Conservation (phyloP, 2,329 filamentous ascomycete genomes). For the Exophiala oligosperma region DNA sequence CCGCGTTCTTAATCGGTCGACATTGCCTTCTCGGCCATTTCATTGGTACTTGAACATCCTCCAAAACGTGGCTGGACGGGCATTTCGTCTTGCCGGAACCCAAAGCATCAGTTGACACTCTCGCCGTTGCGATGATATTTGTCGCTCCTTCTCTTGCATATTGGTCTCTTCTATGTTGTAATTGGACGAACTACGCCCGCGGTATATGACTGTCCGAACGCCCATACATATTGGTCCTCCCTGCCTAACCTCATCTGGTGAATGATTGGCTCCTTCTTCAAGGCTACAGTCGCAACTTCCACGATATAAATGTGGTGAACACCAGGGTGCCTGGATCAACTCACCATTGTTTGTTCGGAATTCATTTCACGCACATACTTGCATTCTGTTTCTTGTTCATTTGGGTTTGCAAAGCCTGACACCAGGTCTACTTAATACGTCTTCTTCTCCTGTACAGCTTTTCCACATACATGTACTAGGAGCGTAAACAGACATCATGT, state of each 20-base stretch:
- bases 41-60: conserved; percentile 17
- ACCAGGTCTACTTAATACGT: background rate
- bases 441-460: background rate
- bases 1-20: conserved; percentile 19
- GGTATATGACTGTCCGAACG: conserved; percentile 14
- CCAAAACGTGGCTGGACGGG: conserved; percentile 15
- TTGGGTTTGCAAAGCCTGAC: background rate
- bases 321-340: conserved; percentile 14
- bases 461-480: conserved; percentile 65
- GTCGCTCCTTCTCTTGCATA: conserved; percentile 11
- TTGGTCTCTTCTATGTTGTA: conserved; percentile 1
- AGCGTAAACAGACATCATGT: conserved; percentile 60
- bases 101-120: conserved; percentile 8
- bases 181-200: conserved; percentile 18
- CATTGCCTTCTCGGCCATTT: conserved; percentile 1
- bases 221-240: conserved; percentile 3
- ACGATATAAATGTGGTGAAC: conserved; percentile 20
- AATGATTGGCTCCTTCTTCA: conserved; percentile 22
- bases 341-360: conserved; percentile 14
- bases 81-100: conserved; percentile 7
- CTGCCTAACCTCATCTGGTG: conserved; percentile 9
- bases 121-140: conserved; percentile 10
- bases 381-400: conserved; percentile 3
- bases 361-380: conserved; percentile 8
- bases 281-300: conserved; percentile 21